Evolutionary conservation across 2,329 filamentous ascomycete species (phyloP).

Genomic region (Xylaria sp.): DNA sequence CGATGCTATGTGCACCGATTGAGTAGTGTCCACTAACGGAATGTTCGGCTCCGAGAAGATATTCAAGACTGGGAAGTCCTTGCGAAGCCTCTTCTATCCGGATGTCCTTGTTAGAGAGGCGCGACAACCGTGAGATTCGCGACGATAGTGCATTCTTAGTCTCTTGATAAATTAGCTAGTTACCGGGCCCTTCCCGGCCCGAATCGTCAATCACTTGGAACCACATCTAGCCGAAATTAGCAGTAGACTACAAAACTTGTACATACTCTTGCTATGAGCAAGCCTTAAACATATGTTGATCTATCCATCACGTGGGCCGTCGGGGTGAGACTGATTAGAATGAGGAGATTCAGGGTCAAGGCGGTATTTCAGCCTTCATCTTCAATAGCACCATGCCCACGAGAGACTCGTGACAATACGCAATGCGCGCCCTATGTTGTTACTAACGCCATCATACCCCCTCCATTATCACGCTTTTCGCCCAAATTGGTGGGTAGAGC

Average conservation of each 20-base stretch:
- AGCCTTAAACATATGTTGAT: background rate
- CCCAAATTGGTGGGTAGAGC: background rate
- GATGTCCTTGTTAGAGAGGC: background rate
- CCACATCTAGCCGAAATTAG: background rate
- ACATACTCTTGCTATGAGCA: background rate
- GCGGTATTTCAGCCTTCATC: background rate
- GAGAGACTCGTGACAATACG: background rate
- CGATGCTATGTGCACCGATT: constrained; percentile 3
- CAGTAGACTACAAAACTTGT: background rate
- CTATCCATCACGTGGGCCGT: background rate
- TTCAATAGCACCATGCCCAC: background rate
- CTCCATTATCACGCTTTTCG: background rate
- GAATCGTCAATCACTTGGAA: background rate
- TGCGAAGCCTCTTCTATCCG: background rate
- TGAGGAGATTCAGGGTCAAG: background rate
- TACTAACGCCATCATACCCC: background rate
- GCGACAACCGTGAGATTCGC: background rate
- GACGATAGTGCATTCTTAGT: background rate
- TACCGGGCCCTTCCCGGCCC: background rate
- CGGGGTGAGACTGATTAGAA: background rate
- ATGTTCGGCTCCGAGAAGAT: constrained; percentile 7
- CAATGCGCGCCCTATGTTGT: background rate
- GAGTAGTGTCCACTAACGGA: constrained; percentile 2
- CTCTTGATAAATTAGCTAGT: background rate
- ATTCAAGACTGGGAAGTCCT: background rate